Evolutionary conservation across 1,284 basidiomycete species (phyloP), one percentile per base, ranked within the genome.

Genomic region (Grifola frondosa): DNA sequence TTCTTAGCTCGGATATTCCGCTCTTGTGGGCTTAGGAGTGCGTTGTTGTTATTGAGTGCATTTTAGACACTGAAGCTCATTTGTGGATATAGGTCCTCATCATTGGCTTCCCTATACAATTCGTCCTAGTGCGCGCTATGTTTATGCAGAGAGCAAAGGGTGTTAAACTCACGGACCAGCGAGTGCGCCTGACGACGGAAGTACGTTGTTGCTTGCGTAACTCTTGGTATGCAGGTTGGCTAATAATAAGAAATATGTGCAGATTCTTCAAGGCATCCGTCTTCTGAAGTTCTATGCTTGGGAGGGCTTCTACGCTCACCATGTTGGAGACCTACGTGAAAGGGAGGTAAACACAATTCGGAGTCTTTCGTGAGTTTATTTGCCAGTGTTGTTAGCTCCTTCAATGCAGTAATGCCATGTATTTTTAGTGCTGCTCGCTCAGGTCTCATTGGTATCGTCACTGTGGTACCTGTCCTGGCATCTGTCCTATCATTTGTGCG

Each of bases 401-500:
- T 25, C 15, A 6, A n/a, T 10, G 13, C 11, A 19, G 16, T 2
- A 5, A 12, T 8, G 21, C 3, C 5, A 3, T 24, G 19, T n/a
- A 44, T 29, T 25, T 24, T 31, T 20, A 46, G 46, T 20, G 39
- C 30, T 37, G 74, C 76, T 2, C 73, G 76, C n/a, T 75, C 84
- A 0, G 59, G 62, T 6, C 63, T 83, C 29, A 74, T 84, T 48
- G 78, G 80, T 1, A 57, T 80, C 23, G 72, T 84, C 23, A 75
- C 75, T 2, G 73, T 84, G 40, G 64, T 85, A 5, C 88, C 88
- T 0, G 71, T 84, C 10, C 57, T 88, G 13, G 86, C 86, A 1
- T 75, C 84, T 3, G 73, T 91, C 19, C 61, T 91, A 42, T 83
- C 87, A 3, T 90, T 92, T 61, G 80, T 81, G 49, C 48, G 75